Percentiles rank a stretch among this genome's conserved stretches.
phyloP scores from a whole-genome alignment of 306 rosid genomes.

The Begonia peltatifolia region DNA sequence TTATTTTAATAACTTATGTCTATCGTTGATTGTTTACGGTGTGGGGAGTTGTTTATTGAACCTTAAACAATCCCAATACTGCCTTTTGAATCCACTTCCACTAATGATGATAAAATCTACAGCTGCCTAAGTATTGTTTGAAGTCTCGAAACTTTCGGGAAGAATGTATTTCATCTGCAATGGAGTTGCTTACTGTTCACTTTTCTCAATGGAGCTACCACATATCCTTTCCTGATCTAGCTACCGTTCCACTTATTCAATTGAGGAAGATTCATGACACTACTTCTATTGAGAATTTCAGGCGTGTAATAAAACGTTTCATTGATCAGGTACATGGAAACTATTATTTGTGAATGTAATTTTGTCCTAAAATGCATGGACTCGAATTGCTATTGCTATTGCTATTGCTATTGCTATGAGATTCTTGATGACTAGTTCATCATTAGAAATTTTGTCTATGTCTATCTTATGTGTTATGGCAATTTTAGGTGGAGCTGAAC shows the following conservation, averaged over 20 bases:
- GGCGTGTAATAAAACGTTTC: constrained; percentile 58
- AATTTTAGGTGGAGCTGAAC: constrained; percentile 68
- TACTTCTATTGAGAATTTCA: constrained; percentile 55
- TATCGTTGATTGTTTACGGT: background rate
- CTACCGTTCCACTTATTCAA: constrained; percentile 56
- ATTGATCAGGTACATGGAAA: constrained; percentile 57
- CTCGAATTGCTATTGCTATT: too few species aligned
- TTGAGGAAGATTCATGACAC: constrained; percentile 53
- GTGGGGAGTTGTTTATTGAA: too few species aligned
- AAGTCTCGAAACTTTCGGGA: constrained; percentile 67
- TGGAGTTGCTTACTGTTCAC: constrained; percentile 70
- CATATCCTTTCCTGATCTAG: constrained; percentile 84
- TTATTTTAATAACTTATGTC: too few species aligned
- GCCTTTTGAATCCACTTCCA: too few species aligned
- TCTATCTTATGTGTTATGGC: constrained; percentile 2
- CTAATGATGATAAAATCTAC: background rate
- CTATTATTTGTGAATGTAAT: constrained; percentile 5
- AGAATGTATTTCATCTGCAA: constrained; percentile 57
- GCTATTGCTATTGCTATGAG: too few species aligned
- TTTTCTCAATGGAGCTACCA: constrained; percentile 79
- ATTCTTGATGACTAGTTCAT: too few species aligned
- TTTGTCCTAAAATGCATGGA: background rate
- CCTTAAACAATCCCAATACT: too few species aligned
- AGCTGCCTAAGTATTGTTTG: constrained; percentile 84
- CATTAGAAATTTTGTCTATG: background rate